Conservation (phyloP, 805 yeast genomes). For the Metschnikowia peoriensis region DNA sequence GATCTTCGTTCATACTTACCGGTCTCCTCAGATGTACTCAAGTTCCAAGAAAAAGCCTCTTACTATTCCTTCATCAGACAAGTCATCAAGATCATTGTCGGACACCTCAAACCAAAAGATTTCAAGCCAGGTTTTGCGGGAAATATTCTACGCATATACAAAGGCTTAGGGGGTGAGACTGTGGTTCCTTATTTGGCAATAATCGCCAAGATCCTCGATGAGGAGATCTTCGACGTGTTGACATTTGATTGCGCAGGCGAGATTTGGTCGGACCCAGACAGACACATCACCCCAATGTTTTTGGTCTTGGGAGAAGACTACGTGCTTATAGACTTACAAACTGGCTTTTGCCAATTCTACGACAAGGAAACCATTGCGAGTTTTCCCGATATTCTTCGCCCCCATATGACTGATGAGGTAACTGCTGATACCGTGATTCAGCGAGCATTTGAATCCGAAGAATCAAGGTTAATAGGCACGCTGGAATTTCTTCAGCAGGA, state of each 20-base stretch:
- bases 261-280: not conserved
- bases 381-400: constrained; percentile 1
- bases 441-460: constrained; percentile 8
- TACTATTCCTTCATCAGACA: constrained; percentile 2
- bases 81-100: constrained; percentile 2
- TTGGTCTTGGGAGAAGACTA: constrained; percentile 6
- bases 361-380: constrained; percentile 4
- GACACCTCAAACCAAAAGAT: constrained; percentile 1
- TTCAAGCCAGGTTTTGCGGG: constrained; percentile 6
- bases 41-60: constrained; percentile 1
- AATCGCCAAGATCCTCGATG: constrained; percentile 13
- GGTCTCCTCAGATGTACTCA: constrained; percentile 2
- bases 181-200: constrained; percentile 9
- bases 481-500: not conserved
- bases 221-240: constrained; percentile 9
- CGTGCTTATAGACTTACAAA: constrained; percentile 11
- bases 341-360: constrained; percentile 4
- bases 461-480: not conserved
- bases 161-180: constrained; percentile 11
- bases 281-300: constrained; percentile 7
- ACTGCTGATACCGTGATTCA: constrained; percentile 4
- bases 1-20: constrained; percentile 6
- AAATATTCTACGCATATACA: constrained; percentile 14
- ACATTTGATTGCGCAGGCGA: constrained; percentile 3
- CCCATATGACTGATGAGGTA: constrained; percentile 1